Percentiles rank a stretch among this genome's conserved stretches.
Conservation (phyloP, 257 asterid genomes). For the Salvia splendens region DNA sequence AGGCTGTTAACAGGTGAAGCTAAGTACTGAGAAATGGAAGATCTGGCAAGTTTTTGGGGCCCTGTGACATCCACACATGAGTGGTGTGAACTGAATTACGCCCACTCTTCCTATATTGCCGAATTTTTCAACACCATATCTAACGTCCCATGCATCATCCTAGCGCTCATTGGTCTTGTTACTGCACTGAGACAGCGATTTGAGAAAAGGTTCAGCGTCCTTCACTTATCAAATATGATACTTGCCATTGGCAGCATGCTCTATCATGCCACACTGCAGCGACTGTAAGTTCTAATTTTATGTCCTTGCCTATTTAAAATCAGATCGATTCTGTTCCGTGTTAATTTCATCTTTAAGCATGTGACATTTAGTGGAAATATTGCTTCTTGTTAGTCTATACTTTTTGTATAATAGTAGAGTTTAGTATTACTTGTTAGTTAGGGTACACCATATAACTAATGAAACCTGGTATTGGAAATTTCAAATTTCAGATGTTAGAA, state of each 20-base stretch:
- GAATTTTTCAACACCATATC: conserved; percentile 93
- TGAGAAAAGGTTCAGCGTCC: conserved; percentile 91
- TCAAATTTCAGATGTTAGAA: not conserved
- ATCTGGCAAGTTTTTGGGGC: conserved; percentile 83
- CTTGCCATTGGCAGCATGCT: conserved; percentile 91
- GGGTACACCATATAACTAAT: not conserved
- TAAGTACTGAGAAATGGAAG: conserved; percentile 58
- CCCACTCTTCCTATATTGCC: conserved; percentile 81
- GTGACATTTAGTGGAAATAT: not conserved
- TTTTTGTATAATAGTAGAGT: not conserved
- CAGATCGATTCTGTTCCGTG: not conserved
- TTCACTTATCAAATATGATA: conserved; percentile 83
- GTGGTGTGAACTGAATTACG: conserved; percentile 97
- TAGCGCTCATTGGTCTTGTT: conserved; percentile 82
- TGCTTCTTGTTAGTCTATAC: not conserved
- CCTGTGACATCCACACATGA: conserved; percentile 93
- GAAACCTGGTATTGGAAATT: not conserved
- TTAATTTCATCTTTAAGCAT: conserved; percentile 1
- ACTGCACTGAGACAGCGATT: conserved; percentile 77
- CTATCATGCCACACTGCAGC: conserved; percentile 88
- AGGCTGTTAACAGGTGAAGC: conserved; percentile 12
- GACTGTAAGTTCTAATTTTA: conserved; percentile 59
- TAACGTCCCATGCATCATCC: conserved; percentile 70
- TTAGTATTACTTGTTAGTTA: not conserved
- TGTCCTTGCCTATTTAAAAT: conserved; percentile 13